Evolutionary conservation across 2,329 filamentous ascomycete species (phyloP).

Genomic region (Helicocarpus griseus): DNA sequence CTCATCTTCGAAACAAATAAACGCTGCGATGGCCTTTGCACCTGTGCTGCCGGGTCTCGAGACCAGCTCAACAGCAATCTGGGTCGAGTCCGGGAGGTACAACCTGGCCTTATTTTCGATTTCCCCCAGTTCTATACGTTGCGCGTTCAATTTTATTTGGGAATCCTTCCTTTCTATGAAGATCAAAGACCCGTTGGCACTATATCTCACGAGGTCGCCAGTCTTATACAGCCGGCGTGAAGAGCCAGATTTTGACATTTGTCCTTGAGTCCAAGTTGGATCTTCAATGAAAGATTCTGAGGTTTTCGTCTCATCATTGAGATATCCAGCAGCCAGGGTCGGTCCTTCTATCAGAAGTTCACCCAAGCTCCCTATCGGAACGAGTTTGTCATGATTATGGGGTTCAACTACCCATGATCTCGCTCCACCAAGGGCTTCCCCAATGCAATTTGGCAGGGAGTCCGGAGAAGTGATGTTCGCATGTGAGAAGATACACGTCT

Average conservation of each 20-base stretch:
- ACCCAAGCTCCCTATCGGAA: constrained; percentile 25
- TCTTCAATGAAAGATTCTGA: constrained; percentile 11
- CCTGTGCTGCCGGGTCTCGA: constrained; percentile 74
- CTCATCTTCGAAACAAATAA: constrained; percentile 17
- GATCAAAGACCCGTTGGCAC: constrained; percentile 60
- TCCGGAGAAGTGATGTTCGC: constrained; percentile 7
- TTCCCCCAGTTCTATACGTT: constrained; percentile 87
- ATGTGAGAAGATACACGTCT: constrained; percentile 13
- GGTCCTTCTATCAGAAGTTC: constrained; percentile 32
- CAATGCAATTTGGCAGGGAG: constrained; percentile 7
- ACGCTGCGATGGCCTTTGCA: constrained; percentile 61
- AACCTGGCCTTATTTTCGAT: constrained; percentile 74
- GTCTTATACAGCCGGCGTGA: constrained; percentile 56
- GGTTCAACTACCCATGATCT: constrained; percentile 35
- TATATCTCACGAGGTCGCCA: constrained; percentile 74
- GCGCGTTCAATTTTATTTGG: constrained; percentile 92
- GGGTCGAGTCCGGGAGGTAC: constrained; percentile 43
- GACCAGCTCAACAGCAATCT: constrained; percentile 68
- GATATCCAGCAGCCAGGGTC: constrained; percentile 25
- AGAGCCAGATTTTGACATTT: constrained; percentile 2
- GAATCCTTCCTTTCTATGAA: constrained; percentile 75
- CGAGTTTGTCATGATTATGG: constrained; percentile 25
- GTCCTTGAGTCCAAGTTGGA: constrained; percentile 8
- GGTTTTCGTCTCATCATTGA: constrained; percentile 14
- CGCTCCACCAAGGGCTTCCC: constrained; percentile 9